Percentiles rank a stretch among this genome's conserved stretches.
Conservation (phyloP, 129 eudicot genomes). For the Escallonia rubra region DNA sequence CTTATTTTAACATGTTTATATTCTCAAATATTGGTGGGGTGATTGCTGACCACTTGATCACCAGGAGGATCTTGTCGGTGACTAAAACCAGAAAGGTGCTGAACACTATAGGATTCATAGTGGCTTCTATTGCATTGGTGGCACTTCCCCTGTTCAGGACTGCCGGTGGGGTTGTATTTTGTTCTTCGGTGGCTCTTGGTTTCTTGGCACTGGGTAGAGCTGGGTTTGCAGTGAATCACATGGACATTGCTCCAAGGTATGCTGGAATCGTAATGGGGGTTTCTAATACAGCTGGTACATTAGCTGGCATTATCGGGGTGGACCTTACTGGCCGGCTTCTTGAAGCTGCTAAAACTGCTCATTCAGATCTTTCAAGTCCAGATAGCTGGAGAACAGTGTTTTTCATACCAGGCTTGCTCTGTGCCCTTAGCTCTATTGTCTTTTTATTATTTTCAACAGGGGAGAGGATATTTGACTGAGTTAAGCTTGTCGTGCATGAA, state of each 20-base stretch:
- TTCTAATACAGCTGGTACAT: slow-evolving; percentile 89
- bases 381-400: slow-evolving; percentile 86
- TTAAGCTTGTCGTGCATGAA: slow-evolving; percentile 6
- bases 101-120: slow-evolving; percentile 68
- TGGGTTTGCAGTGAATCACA: slow-evolving; percentile 93
- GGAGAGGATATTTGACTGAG: slow-evolving; percentile 81
- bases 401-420: slow-evolving; percentile 65
- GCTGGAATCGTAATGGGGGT: slow-evolving; percentile 96
- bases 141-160: slow-evolving; percentile 75
- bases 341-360: slow-evolving; percentile 69
- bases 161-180: slow-evolving; percentile 66
- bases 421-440: slow-evolving; percentile 60
- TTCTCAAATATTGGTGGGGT: slow-evolving; percentile 93
- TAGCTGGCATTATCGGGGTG: slow-evolving; percentile 88
- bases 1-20: slow-evolving; percentile 87
- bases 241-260: slow-evolving; percentile 90
- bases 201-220: slow-evolving; percentile 91
- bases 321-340: slow-evolving; percentile 81
- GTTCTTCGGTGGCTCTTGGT: slow-evolving; percentile 84
- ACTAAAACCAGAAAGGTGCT: slow-evolving; percentile 71
- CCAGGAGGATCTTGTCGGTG: slow-evolving; percentile 62
- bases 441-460: slow-evolving; percentile 73
- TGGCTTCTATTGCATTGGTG: slow-evolving; percentile 75
- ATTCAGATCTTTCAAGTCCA: slow-evolving; percentile 59
- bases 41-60: slow-evolving; percentile 77